Evolutionary conservation across 169 alveolate genomes (phyloP).

Genomic region (Theileria orientalis): DNA sequence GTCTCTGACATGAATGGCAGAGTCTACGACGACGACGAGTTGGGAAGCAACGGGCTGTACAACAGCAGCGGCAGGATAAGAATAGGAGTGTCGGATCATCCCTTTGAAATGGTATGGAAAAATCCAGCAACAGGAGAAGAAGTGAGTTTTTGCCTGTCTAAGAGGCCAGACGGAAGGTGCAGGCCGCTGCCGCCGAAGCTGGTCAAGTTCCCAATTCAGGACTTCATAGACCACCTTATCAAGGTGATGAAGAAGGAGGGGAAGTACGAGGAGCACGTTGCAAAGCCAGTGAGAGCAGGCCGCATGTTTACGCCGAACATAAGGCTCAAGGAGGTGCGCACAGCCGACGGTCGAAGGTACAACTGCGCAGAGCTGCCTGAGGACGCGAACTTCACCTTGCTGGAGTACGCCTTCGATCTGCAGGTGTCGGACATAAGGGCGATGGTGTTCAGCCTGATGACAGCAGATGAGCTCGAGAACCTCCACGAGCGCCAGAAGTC

Average conservation of each 20-base stretch:
- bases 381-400: conserved; percentile 20
- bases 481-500: conserved; percentile 26
- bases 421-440: conserved; percentile 32
- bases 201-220: conserved; percentile 38
- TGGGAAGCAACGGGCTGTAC: conserved; percentile 23
- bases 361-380: conserved; percentile 22
- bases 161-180: conserved; percentile 35
- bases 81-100: conserved; percentile 62
- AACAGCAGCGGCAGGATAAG: conserved; percentile 25
- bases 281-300: conserved; percentile 16
- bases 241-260: conserved; percentile 17
- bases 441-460: conserved; percentile 49
- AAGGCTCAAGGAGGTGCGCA: conserved; percentile 28
- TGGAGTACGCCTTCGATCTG: conserved; percentile 41
- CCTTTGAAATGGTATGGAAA: conserved; percentile 40
- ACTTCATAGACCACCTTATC: conserved; percentile 23
- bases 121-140: conserved; percentile 51
- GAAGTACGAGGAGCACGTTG: conserved; percentile 19
- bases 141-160: conserved; percentile 27
- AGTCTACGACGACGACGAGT: conserved; percentile 58
- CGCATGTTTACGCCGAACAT: conserved; percentile 16
- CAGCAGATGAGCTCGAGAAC: conserved; percentile 27
- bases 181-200: conserved; percentile 49
- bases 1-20: conserved; percentile 40
- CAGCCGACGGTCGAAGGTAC: conserved; percentile 26